Evolutionary conservation across 2,329 filamentous ascomycete genomes (phyloP).

Genomic region (Alternaria metachromatica): DNA sequence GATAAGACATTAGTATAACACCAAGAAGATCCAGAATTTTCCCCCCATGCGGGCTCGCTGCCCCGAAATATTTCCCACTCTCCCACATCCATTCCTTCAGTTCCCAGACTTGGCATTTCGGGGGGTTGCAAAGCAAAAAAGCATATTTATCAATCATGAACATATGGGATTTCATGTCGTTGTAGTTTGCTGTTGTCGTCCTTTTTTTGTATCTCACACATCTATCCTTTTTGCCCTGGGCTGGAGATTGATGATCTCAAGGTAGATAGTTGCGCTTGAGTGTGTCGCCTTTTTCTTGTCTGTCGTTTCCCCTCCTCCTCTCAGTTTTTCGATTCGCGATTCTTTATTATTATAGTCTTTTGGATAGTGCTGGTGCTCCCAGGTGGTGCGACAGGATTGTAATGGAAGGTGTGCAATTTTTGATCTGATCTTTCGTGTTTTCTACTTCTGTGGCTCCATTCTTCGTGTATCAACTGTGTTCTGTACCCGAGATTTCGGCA

Average conservation of each 20-base stretch:
- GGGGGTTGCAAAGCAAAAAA: background rate
- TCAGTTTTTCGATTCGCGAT: background rate
- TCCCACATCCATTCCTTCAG: background rate
- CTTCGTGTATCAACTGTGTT: too few relatives aligned
- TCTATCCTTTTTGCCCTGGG: too few relatives aligned
- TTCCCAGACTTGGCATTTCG: background rate
- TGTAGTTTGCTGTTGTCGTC: background rate
- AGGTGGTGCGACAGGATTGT: background rate
- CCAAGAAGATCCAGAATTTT: constrained; percentile 34
- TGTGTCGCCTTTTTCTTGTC: background rate
- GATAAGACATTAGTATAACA: constrained; percentile 16
- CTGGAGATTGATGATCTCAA: too few relatives aligned
- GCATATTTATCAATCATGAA: background rate
- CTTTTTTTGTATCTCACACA: too few relatives aligned
- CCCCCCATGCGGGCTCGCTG: constrained; percentile 32
- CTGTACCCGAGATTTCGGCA: too few relatives aligned
- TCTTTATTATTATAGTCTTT: background rate
- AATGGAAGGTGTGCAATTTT: background rate
- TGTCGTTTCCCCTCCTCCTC: background rate
- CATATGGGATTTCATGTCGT: background rate
- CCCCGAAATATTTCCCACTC: constrained; percentile 10
- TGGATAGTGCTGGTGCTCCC: background rate
- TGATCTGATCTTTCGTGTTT: background rate
- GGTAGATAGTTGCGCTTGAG: too few relatives aligned
- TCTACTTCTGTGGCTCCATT: too few relatives aligned